Evolutionary conservation across 805 yeast species (phyloP).

Genomic region (Maudiozyma saulgeensis): DNA sequence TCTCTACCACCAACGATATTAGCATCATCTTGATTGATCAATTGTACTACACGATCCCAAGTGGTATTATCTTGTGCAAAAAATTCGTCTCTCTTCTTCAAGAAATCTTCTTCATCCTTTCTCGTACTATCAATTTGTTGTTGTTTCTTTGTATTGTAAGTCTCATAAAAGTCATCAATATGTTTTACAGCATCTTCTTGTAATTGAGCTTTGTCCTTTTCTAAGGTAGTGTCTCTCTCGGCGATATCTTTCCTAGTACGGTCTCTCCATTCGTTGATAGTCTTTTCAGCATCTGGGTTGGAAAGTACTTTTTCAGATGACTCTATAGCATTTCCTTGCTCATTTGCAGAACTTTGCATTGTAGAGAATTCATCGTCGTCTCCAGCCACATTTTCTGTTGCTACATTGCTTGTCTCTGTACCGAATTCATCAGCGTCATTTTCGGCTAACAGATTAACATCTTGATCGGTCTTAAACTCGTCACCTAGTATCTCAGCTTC

Average conservation of each 20-base stretch:
- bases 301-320: slow-evolving; percentile 30
- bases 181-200: slow-evolving; percentile 70
- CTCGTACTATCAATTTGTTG: slow-evolving; percentile 52
- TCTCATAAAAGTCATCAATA: slow-evolving; percentile 86
- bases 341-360: slow-evolving; percentile 12
- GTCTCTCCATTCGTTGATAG: slow-evolving; percentile 61
- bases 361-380: slow-evolving; percentile 36
- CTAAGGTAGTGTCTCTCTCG: slow-evolving; percentile 67
- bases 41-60: slow-evolving; percentile 63
- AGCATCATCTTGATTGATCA: slow-evolving; percentile 36
- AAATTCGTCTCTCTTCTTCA: slow-evolving; percentile 66
- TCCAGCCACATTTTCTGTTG: slow-evolving; percentile 51
- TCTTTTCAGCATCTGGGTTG: slow-evolving; percentile 34
- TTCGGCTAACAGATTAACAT: slow-evolving; percentile 35
- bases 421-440: slow-evolving; percentile 43
- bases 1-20: slow-evolving; percentile 43
- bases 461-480: slow-evolving; percentile 60
- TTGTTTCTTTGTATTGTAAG: slow-evolving; percentile 77
- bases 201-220: slow-evolving; percentile 53
- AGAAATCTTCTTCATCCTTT: slow-evolving; percentile 60
- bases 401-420: background rate
- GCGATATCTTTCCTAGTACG: slow-evolving; percentile 70
- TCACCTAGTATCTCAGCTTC: slow-evolving; percentile 63
- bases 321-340: slow-evolving; percentile 2
- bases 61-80: slow-evolving; percentile 65